Evolutionary conservation across 2,329 filamentous ascomycete genomes (phyloP).

Genomic region (Didymella lethalis): DNA sequence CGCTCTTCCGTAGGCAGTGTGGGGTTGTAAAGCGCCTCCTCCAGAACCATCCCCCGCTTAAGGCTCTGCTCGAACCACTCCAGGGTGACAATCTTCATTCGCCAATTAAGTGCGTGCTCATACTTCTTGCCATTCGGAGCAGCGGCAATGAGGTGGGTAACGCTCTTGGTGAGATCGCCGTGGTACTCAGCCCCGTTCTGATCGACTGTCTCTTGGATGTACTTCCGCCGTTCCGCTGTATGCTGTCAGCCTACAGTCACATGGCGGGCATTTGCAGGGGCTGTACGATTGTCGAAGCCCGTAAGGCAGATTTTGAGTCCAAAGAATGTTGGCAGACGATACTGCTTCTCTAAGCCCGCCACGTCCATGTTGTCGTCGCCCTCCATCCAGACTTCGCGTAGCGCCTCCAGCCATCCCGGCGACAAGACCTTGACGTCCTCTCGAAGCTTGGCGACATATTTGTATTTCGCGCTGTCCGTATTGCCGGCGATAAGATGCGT

Average conservation of each 20-base stretch:
- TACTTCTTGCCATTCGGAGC: constrained; percentile 89
- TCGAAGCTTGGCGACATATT: constrained; percentile 89
- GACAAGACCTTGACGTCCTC: constrained; percentile 85
- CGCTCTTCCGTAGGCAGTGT: constrained; percentile 72
- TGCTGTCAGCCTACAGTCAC: constrained; percentile 36
- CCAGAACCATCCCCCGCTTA: constrained; percentile 86
- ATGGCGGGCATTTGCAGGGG: not conserved
- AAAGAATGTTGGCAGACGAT: constrained; percentile 70
- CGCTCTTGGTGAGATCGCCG: constrained; percentile 82
- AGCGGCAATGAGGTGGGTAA: constrained; percentile 86
- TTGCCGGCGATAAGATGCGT: constrained; percentile 93
- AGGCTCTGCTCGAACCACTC: constrained; percentile 88
- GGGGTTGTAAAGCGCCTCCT: constrained; percentile 86
- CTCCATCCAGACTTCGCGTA: constrained; percentile 80
- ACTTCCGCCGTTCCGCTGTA: constrained; percentile 69
- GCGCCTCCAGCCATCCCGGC: constrained; percentile 82
- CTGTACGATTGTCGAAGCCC: constrained; percentile 70
- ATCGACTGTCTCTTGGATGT: constrained; percentile 72
- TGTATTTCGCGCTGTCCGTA: constrained; percentile 91
- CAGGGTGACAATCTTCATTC: constrained; percentile 77
- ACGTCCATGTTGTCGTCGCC: constrained; percentile 80
- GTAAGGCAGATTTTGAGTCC: constrained; percentile 72
- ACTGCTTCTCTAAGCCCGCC: constrained; percentile 69
- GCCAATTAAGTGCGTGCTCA: constrained; percentile 83
- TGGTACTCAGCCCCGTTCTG: constrained; percentile 83